A percentile compares a stretch with the other conserved stretches of the same genome.
Evolutionary conservation across 345 rosid species (phyloP).

Genomic region (Adansonia digitata): DNA sequence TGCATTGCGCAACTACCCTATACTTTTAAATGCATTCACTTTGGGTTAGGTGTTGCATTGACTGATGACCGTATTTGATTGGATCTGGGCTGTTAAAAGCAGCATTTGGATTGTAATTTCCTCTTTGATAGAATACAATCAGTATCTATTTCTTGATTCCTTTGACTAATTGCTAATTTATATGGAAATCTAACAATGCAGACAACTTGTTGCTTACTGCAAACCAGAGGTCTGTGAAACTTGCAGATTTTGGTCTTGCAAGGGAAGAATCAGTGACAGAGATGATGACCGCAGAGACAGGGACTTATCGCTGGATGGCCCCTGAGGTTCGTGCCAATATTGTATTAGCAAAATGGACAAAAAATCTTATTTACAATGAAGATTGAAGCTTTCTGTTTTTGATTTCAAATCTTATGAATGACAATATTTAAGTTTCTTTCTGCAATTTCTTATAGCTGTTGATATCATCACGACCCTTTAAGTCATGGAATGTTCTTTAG

Average conservation of each 20-base stretch:
- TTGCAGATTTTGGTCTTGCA: slow-evolving; percentile 98
- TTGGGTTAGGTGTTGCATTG: not conserved
- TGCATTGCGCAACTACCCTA: not conserved
- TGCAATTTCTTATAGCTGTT: not conserved
- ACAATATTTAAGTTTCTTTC: not conserved
- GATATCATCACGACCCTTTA: not conserved
- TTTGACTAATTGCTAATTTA: not conserved
- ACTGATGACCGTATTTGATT: not conserved
- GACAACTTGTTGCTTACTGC: slow-evolving; percentile 90
- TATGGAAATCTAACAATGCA: slow-evolving; percentile 27
- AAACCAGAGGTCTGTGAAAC: slow-evolving; percentile 72
- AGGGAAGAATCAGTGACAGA: slow-evolving; percentile 96
- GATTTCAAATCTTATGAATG: not conserved
- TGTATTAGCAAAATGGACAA: not conserved
- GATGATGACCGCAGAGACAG: slow-evolving; percentile 99
- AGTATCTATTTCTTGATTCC: not conserved
- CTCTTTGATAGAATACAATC: not conserved
- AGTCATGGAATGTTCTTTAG: not conserved
- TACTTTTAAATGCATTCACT: not conserved
- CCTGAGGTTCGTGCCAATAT: slow-evolving; percentile 65
- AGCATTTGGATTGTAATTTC: not conserved
- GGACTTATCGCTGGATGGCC: slow-evolving; percentile 99
- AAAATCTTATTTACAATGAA: not conserved
- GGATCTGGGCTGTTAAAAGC: not conserved
- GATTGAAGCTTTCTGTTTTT: not conserved